phyloP scores from a whole-genome alignment of 371 early-diverging fungal species.

The Dentiscutata heterogama region DNA sequence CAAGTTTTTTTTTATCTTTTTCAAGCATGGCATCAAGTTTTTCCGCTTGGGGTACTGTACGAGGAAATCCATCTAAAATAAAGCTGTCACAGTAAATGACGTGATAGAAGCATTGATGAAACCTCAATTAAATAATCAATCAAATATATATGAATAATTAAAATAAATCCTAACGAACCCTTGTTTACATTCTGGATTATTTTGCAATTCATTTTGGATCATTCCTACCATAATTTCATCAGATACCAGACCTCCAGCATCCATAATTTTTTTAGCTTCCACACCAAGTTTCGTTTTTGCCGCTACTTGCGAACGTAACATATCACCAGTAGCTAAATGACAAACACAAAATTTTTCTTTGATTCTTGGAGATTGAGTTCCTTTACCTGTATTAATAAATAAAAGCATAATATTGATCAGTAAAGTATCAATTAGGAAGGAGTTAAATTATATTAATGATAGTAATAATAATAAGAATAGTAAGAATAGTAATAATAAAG shows the following conservation, averaged over 20 bases:
- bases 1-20: slow-evolving; percentile 80
- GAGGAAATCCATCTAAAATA: slow-evolving; percentile 99
- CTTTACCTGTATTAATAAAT: slow-evolving; percentile 80
- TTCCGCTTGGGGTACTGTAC: slow-evolving; percentile 98
- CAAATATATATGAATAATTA: background rate
- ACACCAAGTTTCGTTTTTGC: slow-evolving; percentile 93
- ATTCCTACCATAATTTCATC: slow-evolving; percentile 99
- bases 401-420: background rate
- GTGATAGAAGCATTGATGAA: background rate
- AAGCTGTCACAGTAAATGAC: slow-evolving; percentile 61
- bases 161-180: slow-evolving; percentile 65
- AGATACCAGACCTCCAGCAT: slow-evolving; percentile 96
- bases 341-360: slow-evolving; percentile 95
- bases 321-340: slow-evolving; percentile 99
- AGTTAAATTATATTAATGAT: background rate
- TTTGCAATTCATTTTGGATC: slow-evolving; percentile 95
- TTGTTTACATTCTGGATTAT: slow-evolving; percentile 92
- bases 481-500: background rate
- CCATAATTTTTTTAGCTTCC: slow-evolving; percentile 98
- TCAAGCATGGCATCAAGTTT: slow-evolving; percentile 97
- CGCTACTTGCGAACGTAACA: slow-evolving; percentile 97
- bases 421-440: background rate
- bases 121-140: background rate
- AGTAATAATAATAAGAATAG: background rate
- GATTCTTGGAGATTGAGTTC: slow-evolving; percentile 97